Base-by-base conservation (phyloP, 805 yeast species). In the Lipomyces yamanashiensis region DNA sequence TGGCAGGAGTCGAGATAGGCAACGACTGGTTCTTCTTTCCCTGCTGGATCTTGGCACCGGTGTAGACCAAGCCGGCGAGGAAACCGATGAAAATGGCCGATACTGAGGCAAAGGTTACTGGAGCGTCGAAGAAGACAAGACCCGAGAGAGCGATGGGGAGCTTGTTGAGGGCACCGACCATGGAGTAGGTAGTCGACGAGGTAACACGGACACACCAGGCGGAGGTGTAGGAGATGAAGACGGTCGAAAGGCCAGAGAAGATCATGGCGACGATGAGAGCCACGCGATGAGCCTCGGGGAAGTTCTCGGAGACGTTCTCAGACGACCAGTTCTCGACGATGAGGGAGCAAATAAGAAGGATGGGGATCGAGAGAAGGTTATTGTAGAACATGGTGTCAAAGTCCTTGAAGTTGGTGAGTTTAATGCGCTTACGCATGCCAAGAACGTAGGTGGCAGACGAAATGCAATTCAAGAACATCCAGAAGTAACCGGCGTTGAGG, bases 151-250 rank as follows among this genome's bases (percentile, higher is more conserved):
- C 99, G 74, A 95, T 91, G 75, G 99, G 99, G 73, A 95, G 86
- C 81, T 95, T 95, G 86, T 95, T 95, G 78, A 95, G 85, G 60
- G 99, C 99, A 78, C 99, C 99, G 64, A 95, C 98, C 99, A 95
- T 95, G 59, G 97, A 91, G 82, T 95, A 95, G 61, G 99, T 95
- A 61, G 99, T 95, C 34, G 98, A 92, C 23, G 98, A 91, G 50
- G 99, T 95, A 69, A 95, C 98, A 81, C 99, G 90, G 70, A 95
- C 96, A 85, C 99, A 95, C 99, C 99, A 95, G 67, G 98, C 99
- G 12, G 98, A 92, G 79, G 97, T 91, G 85, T 95, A 95, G 51
- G 98, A 93, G 76, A 95, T 95, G 81, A 96, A 98, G 59, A 95
- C 96, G 39, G 98, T 88, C 51, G 96, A 88, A 71, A 90, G 85